Evolutionary conservation across 768 basidiomycete genomes (phyloP).

Genomic region (Gymnopilus dilepis): DNA sequence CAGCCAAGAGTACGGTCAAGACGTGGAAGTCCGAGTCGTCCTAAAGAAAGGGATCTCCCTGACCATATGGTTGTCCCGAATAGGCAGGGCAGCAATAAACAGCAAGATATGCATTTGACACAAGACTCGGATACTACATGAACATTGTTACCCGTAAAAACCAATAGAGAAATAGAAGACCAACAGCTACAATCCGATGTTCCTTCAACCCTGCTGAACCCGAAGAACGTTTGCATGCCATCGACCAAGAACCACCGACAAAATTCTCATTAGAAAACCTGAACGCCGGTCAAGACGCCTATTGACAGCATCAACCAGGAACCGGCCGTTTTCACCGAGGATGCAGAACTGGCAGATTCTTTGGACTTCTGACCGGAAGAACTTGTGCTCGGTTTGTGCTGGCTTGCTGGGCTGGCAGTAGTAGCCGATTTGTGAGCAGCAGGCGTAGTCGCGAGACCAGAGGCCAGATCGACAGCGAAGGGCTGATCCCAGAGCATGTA

Average conservation of each 20-base stretch:
- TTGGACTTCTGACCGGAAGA: not conserved
- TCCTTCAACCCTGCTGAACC: not conserved
- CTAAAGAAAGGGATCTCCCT: not conserved
- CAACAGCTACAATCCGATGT: not conserved
- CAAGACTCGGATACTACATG: not conserved
- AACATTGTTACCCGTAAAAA: not conserved
- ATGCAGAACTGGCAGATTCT: not conserved
- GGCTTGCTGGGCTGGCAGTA: not conserved
- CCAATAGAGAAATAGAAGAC: not conserved
- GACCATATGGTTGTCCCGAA: not conserved
- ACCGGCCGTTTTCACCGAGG: not conserved
- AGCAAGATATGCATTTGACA: not conserved
- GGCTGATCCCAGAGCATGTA: constrained; percentile 64
- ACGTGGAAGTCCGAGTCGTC: not conserved
- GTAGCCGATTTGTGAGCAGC: not conserved
- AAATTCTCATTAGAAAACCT: not conserved
- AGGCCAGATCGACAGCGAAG: constrained; percentile 31
- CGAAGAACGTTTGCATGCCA: not conserved
- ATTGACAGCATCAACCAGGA: constrained; percentile 3
- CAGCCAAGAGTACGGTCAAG: not conserved
- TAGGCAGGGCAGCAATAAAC: not conserved
- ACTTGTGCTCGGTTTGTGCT: constrained; percentile 3
- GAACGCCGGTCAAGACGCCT: not conserved
- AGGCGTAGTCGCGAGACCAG: not conserved
- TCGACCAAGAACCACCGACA: not conserved